Base-by-base conservation (phyloP, 2,329 filamentous ascomycete genomes). In the Elsinoe ampelina region DNA sequence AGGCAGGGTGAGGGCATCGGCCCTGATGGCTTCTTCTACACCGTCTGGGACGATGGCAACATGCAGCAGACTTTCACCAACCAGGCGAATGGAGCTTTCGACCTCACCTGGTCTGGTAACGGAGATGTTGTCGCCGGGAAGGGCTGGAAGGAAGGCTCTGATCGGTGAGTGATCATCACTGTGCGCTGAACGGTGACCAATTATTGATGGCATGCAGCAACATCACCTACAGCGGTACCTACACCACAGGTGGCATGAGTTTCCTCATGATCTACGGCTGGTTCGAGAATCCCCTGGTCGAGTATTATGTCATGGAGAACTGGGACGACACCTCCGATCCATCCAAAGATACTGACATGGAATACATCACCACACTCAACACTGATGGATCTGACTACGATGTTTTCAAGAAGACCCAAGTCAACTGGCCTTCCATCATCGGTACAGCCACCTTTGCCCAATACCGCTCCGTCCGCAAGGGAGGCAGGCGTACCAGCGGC, bases 291-390 rank as follows among this genome's bases (percentile, higher is more conserved):
- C 77, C 77, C 0, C 68, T 80, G 15, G 71, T 81, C 63, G 80
- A 82, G 61, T 81, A 81, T 70, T 82, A 82, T 69, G 75, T 82
- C 58, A 72, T 81, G 61, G 80, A 82, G 59, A 50, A 50, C 15
- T 50, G 45, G 45, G 45, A 36, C 30, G 45, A 34, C 19, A 50
- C 20, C 15, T 50, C 45, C 10, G 67, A 72, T 8, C 77, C 75
- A 64, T 50, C 45, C 12, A 50, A 50, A 30, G 45, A 50, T 20
- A 50, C 45, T 8, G 45, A 50, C 30, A 77, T 75, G 59, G 72
- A 71, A 41, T 75, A 80, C 63, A 71, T 76, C 64, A 52, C 38
- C 38, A 71, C 66, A 2, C 64, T 74, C 7, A 62, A 57, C 11
- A 68, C 63, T 12, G 72, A 74, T 57, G 72, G 71, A 3, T 62